These are phyloP conservation scores for Pseudogymnoascus sp. DNA, from an alignment of 2,329 filamentous ascomycete genomes.

Conservation along the genomic window DNA sequence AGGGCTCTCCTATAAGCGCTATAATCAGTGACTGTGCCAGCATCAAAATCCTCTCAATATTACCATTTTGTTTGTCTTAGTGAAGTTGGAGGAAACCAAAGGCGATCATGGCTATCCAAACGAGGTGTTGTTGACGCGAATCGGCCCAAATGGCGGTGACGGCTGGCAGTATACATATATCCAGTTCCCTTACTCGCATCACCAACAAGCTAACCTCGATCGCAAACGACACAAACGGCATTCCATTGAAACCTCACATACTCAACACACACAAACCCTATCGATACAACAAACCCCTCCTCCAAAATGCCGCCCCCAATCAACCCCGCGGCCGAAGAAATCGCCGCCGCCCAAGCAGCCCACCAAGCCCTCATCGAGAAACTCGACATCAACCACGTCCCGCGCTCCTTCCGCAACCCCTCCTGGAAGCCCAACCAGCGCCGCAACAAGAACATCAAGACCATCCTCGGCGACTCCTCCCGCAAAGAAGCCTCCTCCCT, in stretches of 20 bases:
- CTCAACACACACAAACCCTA: not conserved
- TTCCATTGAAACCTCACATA: not conserved
- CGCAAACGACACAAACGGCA: not conserved
- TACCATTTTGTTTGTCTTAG: slow-evolving; percentile 18
- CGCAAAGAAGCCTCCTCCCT: slow-evolving; percentile 78
- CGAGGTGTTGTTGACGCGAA: slow-evolving; percentile 18
- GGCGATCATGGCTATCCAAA: not conserved
- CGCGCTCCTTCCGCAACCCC: slow-evolving; percentile 84
- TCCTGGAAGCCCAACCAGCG: slow-evolving; percentile 89
- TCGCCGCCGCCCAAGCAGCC: slow-evolving; percentile 58
- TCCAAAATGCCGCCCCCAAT: slow-evolving; percentile 7
- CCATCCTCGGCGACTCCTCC: slow-evolving; percentile 83
- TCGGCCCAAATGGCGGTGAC: slow-evolving; percentile 14
- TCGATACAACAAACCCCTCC: not conserved
- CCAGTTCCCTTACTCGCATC: not conserved
- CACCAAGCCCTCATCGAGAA: slow-evolving; percentile 83
- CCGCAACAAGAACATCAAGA: slow-evolving; percentile 98
- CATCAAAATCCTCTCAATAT: not conserved
- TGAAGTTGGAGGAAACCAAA: not conserved
- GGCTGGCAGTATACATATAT: slow-evolving; percentile 12
- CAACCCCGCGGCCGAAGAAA: slow-evolving; percentile 2
- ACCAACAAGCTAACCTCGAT: not conserved
- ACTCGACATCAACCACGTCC: slow-evolving; percentile 81
- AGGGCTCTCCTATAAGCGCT: slow-evolving; percentile 68
- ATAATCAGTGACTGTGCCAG: not conserved